phyloP scores from a whole-genome alignment of 768 basidiomycete genomes.

The Tulasnella sp. region DNA sequence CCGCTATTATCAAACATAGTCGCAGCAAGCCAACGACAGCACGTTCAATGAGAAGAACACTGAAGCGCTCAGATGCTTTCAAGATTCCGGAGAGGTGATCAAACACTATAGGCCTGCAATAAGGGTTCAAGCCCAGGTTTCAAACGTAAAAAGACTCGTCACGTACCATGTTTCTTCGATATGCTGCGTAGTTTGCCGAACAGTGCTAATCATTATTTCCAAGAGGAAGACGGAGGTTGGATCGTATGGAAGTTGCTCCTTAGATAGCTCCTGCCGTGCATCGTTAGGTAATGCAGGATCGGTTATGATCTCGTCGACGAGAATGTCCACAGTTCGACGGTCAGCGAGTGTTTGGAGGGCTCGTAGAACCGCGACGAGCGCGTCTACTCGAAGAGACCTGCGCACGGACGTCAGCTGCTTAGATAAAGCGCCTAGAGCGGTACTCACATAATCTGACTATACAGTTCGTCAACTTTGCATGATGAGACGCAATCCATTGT shows the following conservation, averaged over 20 bases:
- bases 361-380: conserved; percentile 71
- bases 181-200: conserved; percentile 59
- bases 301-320: conserved; percentile 10
- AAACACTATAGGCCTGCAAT: conserved; percentile 81
- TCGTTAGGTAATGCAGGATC: background rate
- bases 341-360: conserved; percentile 87
- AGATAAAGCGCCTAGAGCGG: background rate
- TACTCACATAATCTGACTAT: conserved; percentile 81
- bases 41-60: conserved; percentile 82
- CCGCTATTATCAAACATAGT: conserved; percentile 71
- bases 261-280: background rate
- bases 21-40: conserved; percentile 83
- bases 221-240: conserved; percentile 90
- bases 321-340: conserved; percentile 66
- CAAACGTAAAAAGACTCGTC: background rate
- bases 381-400: conserved; percentile 69
- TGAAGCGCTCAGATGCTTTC: conserved; percentile 66
- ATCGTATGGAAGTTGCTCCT: conserved; percentile 61
- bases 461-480: conserved; percentile 88
- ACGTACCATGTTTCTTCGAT: conserved; percentile 84
- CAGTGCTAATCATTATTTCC: conserved; percentile 89
- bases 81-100: conserved; percentile 82
- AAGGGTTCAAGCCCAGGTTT: background rate
- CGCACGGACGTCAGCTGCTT: background rate
- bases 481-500: conserved; percentile 92